Evolutionary conservation across 169 alveolate genomes (phyloP).

Genomic region (Cystoisospora suis): DNA sequence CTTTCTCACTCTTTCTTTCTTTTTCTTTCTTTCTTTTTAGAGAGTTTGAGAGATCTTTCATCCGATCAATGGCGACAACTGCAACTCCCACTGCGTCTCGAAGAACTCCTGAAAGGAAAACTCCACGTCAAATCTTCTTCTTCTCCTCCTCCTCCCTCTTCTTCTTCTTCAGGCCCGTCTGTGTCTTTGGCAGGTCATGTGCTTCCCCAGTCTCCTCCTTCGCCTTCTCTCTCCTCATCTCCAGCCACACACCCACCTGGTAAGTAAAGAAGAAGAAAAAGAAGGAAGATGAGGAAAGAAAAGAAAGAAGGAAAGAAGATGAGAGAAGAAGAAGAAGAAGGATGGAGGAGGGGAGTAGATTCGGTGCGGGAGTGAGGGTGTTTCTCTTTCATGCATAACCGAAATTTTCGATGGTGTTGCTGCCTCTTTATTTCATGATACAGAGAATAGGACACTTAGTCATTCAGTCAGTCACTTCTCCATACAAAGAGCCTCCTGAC

Average conservation of each 20-base stretch:
- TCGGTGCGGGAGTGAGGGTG: not conserved
- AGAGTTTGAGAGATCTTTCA: not conserved
- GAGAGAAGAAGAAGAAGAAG: not conserved
- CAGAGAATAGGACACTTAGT: not conserved
- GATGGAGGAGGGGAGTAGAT: not conserved
- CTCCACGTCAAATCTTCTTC: not conserved
- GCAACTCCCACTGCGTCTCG: constrained; percentile 11
- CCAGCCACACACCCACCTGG: not conserved
- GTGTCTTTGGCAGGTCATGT: no score
- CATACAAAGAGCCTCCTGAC: no score
- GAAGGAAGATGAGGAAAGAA: not conserved
- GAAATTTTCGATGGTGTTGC: not conserved
- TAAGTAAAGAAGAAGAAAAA: not conserved
- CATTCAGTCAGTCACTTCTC: no score
- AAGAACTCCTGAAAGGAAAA: not conserved
- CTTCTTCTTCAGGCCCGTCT: not conserved
- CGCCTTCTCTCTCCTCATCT: not conserved
- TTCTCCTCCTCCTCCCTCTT: not conserved
- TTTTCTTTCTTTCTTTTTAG: not conserved
- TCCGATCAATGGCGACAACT: constrained; percentile 7
- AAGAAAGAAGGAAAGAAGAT: not conserved
- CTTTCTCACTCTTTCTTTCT: no score
- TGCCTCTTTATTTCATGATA: not conserved
- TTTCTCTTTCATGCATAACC: no score
- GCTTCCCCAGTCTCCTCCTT: no score